phyloP scores from a whole-genome alignment of 768 basidiomycete genomes.

The Vararia minispora region DNA sequence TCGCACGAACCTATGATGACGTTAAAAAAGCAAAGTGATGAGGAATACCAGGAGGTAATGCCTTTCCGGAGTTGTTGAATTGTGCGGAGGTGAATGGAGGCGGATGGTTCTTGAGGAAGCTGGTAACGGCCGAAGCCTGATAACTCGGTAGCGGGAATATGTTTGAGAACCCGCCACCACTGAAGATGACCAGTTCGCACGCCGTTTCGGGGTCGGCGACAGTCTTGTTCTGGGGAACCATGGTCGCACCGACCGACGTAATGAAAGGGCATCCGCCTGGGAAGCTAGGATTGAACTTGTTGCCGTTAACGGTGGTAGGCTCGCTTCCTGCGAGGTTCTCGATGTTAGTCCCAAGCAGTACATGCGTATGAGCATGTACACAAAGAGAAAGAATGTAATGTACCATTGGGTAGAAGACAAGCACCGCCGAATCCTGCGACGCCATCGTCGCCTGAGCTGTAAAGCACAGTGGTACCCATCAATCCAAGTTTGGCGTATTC shows the following conservation, averaged over 20 bases:
- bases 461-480: conserved; percentile 31
- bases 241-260: conserved; percentile 26
- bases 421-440: conserved; percentile 25
- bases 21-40: background rate
- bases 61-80: conserved; percentile 24
- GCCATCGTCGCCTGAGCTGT: conserved; percentile 33
- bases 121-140: conserved; percentile 20
- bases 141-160: conserved; percentile 26
- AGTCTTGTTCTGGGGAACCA: conserved; percentile 22
- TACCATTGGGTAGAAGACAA: conserved; percentile 24
- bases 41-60: background rate
- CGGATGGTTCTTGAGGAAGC: conserved; percentile 21
- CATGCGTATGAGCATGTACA: background rate
- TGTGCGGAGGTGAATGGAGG: conserved; percentile 22
- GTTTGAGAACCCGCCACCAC: conserved; percentile 32
- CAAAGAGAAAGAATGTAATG: background rate
- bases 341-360: background rate
- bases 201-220: conserved; percentile 27
- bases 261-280: conserved; percentile 34
- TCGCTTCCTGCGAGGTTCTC: too few species aligned
- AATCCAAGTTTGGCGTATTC: conserved; percentile 37
- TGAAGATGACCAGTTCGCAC: conserved; percentile 25
- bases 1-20: conserved; percentile 17
- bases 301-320: conserved; percentile 16
- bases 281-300: conserved; percentile 30